Percentiles rank a stretch among this genome's conserved stretches.
Conservation (phyloP, 352 stramenopile species). For the Phytophthora fragariae region DNA sequence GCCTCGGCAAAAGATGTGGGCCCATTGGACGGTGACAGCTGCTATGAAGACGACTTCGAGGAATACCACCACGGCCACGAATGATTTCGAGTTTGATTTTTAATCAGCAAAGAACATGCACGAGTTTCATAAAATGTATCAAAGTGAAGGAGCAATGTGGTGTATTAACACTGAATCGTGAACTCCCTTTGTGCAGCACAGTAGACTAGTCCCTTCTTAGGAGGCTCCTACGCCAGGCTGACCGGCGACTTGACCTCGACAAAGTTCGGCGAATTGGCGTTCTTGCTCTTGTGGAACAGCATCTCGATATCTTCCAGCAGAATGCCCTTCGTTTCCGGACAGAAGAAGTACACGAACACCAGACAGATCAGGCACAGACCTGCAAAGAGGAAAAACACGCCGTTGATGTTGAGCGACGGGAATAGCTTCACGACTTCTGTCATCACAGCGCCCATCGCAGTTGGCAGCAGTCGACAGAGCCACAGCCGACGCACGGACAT, state of each 20-base stretch:
- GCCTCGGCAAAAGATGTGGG: slow-evolving; percentile 37
- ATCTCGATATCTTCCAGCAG: slow-evolving; percentile 54
- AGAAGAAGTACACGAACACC: slow-evolving; percentile 55
- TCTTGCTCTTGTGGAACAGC: slow-evolving; percentile 45
- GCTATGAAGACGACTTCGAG: slow-evolving; percentile 88
- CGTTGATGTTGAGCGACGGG: slow-evolving; percentile 50
- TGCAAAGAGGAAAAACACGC: slow-evolving; percentile 63
- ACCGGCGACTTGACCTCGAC: slow-evolving; percentile 39
- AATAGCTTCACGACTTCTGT: slow-evolving; percentile 42
- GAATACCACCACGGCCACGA: slow-evolving; percentile 46
- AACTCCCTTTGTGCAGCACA: neutral
- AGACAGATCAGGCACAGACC: slow-evolving; percentile 49
- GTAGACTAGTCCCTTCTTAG: neutral
- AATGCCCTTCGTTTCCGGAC: slow-evolving; percentile 53
- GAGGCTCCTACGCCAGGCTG: neutral
- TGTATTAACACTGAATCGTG: neutral
- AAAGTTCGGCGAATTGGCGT: slow-evolving; percentile 33
- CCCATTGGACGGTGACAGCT: slow-evolving; percentile 58
- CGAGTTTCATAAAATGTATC: neutral
- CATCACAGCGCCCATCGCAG: slow-evolving; percentile 54
- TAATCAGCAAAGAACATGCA: neutral
- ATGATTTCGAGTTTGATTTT: neutral
- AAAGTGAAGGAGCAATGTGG: neutral
- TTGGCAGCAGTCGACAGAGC: slow-evolving; percentile 40
- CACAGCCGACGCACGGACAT: slow-evolving; percentile 37